Percentiles rank a stretch among this genome's conserved stretches.
phyloP scores from a whole-genome alignment of 2,329 filamentous ascomycete genomes.

The Chrysosporium queenslandicum region DNA sequence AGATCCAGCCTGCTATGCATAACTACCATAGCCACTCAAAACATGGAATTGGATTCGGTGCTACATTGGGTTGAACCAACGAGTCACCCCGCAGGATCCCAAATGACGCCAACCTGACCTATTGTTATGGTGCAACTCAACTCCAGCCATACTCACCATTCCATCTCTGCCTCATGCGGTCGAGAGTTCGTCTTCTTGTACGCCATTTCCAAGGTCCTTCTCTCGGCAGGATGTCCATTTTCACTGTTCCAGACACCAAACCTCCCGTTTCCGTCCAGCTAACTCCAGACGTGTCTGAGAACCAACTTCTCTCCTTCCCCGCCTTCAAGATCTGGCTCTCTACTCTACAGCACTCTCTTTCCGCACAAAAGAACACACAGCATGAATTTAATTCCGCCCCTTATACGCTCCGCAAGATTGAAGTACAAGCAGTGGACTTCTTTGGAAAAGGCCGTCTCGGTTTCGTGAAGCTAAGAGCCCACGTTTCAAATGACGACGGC shows the following conservation, averaged over 20 bases:
- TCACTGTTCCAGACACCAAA: conserved; percentile 30
- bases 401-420: conserved; percentile 43
- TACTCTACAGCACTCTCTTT: conserved; percentile 41
- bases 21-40: no score
- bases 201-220: conserved; percentile 1
- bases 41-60: no score
- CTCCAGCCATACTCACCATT: not conserved
- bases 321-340: conserved; percentile 48
- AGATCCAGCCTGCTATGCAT: no score
- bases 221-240: conserved; percentile 32
- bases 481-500: conserved; percentile 43
- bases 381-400: conserved; percentile 46
- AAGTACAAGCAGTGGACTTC: conserved; percentile 46
- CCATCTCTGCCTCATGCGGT: conserved; percentile 1
- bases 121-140: not conserved
- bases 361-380: conserved; percentile 35
- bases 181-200: not conserved
- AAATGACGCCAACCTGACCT: no score
- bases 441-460: conserved; percentile 43
- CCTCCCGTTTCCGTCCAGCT: conserved; percentile 35
- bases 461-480: conserved; percentile 48
- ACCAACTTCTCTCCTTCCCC: conserved; percentile 42
- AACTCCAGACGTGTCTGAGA: conserved; percentile 34
- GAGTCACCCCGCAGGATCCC: no score
- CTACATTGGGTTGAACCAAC: no score